Base-by-base conservation (phyloP, 306 rosid genomes). In the Prunus salicina region DNA sequence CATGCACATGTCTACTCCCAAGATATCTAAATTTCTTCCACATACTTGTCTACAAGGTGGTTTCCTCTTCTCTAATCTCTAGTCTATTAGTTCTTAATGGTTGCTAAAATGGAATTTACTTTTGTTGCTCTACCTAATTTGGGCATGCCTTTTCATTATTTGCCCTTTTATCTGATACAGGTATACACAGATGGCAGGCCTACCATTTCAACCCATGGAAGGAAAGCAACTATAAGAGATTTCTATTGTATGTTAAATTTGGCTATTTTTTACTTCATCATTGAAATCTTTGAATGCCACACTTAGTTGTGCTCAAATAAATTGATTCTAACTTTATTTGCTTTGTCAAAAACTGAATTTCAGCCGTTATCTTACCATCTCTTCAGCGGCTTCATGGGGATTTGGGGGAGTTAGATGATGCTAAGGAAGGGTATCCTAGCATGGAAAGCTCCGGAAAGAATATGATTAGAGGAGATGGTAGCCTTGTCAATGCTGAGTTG, bases 301-400 rank as follows among this genome's bases (percentile, higher is more conserved):
- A 51, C 4, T 34, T 1, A 38, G 8, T 22, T 64, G 57, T n/a
- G 52, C 0, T 46, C 3, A 22, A 5, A 15, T 16, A 57, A 46
- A 18, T 60, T 76, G 18, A 38, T 80, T 81, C 78, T 87, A 64
- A 75, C 73, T 45, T 30, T 9, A 72, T 38, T 58, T 77, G 80
- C 64, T 80, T 50, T 52, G 49, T 77, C 14, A 14, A 69, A 11
- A 68, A 32, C 65, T 76, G 85, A 79, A 83, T 77, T 78, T 73
- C 81, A 95, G 97, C 97, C 2, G 86, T 92, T 75, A 95, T 95
- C 86, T 85, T 95, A 80, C 98, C 98, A 0, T 92, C 97, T 55
- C 98, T 95, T 53, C 96, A 90, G 78, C 89, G 96, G 85, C 96
- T 95, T 65, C 97, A 90, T 0, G 89, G 93, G 49, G 78, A 91